These are phyloP conservation scores for Fragaria iinumae DNA, from an alignment of 306 rosid species.

Conservation along the genomic window DNA sequence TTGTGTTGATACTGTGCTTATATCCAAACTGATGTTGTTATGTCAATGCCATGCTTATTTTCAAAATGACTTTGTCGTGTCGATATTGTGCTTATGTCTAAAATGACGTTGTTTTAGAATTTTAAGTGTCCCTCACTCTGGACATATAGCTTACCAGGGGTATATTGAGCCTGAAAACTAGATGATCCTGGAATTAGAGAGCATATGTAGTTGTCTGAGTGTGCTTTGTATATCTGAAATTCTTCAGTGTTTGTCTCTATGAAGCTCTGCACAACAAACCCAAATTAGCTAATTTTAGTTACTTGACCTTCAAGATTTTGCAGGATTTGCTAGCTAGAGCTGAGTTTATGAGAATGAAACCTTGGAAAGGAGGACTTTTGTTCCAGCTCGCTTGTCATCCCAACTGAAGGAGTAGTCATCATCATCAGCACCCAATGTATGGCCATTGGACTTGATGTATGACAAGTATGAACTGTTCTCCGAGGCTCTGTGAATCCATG, in stretches of 20 bases:
- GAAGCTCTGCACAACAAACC: slow-evolving; percentile 45
- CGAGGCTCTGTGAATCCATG: slow-evolving; percentile 85
- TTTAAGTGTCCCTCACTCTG: not conserved
- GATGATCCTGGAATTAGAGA: slow-evolving; percentile 67
- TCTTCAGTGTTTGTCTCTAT: slow-evolving; percentile 49
- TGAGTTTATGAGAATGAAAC: slow-evolving; percentile 25
- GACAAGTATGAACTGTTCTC: slow-evolving; percentile 42
- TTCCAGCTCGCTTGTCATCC: slow-evolving; percentile 92
- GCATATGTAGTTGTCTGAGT: slow-evolving; percentile 77
- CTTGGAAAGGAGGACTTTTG: slow-evolving; percentile 80
- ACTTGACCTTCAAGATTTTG: not conserved
- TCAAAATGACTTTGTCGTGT: not conserved
- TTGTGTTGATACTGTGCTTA: not conserved
- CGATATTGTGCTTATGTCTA: not conserved
- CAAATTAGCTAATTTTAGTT: not conserved
- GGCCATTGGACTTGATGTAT: slow-evolving; percentile 79
- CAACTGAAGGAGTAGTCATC: slow-evolving; percentile 75
- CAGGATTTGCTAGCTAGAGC: not conserved
- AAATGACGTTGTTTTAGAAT: not conserved
- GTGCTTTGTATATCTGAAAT: slow-evolving; percentile 66
- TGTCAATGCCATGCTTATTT: not conserved
- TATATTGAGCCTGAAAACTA: slow-evolving; percentile 64
- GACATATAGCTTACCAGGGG: slow-evolving; percentile 52
- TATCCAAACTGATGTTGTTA: not conserved
- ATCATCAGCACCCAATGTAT: slow-evolving; percentile 71